Evolutionary conservation across 441 rosid species (phyloP).

Genomic region (Manihot esculenta): DNA sequence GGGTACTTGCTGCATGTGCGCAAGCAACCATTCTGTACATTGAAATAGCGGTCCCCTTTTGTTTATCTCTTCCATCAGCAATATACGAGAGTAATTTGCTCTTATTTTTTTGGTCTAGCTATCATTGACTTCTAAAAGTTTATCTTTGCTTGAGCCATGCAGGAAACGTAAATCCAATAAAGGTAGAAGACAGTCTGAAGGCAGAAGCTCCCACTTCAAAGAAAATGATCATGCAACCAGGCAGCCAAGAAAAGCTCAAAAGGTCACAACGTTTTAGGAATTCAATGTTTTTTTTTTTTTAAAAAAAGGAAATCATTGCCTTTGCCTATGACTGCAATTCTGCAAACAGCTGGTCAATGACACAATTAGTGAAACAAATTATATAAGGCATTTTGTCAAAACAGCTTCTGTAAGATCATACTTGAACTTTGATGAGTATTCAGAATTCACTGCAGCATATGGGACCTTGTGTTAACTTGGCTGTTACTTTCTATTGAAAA

Average conservation of each 20-base stretch:
- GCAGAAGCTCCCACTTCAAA: conserved; percentile 8
- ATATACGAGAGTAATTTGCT: background rate
- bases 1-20: background rate
- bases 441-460: too few relatives aligned
- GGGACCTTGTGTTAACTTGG: too few relatives aligned
- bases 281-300: too few relatives aligned
- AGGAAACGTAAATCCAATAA: conserved; percentile 13
- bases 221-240: conserved; percentile 8
- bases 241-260: conserved; percentile 4
- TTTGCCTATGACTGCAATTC: background rate
- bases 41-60: background rate
- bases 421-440: too few relatives aligned
- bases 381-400: too few relatives aligned
- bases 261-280: conserved; percentile 9
- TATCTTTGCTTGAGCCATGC: background rate
- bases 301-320: background rate
- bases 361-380: background rate
- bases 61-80: background rate
- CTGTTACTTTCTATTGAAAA: too few relatives aligned
- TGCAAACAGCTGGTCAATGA: background rate
- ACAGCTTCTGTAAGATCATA: too few relatives aligned
- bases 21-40: background rate
- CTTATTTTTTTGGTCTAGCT: background rate
- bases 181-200: background rate
- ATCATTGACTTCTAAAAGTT: background rate